A percentile compares a stretch with the other conserved stretches of the same genome.
phyloP scores from a whole-genome alignment of 2,329 filamentous ascomycete species.

The Rhynchosporium agropyri region DNA sequence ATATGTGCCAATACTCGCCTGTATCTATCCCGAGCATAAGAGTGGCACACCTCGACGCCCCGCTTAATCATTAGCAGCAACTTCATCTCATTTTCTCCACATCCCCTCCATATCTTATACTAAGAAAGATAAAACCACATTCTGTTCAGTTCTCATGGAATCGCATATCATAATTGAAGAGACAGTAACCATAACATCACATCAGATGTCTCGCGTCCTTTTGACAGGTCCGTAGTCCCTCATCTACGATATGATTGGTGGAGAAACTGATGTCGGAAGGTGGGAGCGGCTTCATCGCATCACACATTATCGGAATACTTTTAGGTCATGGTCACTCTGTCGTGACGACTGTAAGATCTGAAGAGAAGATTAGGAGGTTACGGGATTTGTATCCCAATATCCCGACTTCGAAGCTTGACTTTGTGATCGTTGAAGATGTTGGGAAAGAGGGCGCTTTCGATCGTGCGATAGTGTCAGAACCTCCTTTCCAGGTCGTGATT shows the following conservation, averaged over 20 bases:
- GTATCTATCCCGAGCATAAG: too few relatives aligned
- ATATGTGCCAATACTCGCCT: too few relatives aligned
- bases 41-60: too few relatives aligned
- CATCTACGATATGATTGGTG: background rate
- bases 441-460: conserved; percentile 69
- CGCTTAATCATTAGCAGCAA: too few relatives aligned
- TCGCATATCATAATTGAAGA: too few relatives aligned
- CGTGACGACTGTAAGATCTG: conserved; percentile 49
- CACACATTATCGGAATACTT: conserved; percentile 51
- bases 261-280: conserved; percentile 29
- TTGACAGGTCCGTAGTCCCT: background rate
- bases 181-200: background rate
- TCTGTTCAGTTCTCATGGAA: too few relatives aligned
- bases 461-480: conserved; percentile 51
- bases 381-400: conserved; percentile 42
- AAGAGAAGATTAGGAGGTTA: conserved; percentile 49
- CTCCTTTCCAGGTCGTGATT: conserved; percentile 64
- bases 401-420: conserved; percentile 40
- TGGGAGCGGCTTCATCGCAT: conserved; percentile 55
- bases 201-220: conserved; percentile 15
- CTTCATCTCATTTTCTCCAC: too few relatives aligned
- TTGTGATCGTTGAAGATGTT: conserved; percentile 69
- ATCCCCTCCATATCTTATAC: too few relatives aligned
- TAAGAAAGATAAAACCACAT: too few relatives aligned
- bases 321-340: conserved; percentile 43